These are phyloP conservation scores for Coemansia sp. DNA, from an alignment of 192 early-diverging fungal species.

Conservation along the genomic window DNA sequence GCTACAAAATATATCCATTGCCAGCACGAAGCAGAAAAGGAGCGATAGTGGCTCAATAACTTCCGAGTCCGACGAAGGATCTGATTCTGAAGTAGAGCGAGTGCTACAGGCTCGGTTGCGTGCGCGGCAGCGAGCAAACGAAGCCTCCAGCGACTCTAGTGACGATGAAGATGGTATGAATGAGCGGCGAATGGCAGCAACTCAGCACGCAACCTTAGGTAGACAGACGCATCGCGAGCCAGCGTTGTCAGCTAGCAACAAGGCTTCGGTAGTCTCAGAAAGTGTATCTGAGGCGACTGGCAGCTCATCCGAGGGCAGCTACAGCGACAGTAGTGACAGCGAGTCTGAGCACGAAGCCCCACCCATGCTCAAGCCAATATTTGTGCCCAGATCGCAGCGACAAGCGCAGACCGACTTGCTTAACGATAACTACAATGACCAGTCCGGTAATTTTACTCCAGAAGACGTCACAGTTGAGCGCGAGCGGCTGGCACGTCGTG, in stretches of 20 bases:
- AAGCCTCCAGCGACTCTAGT: background rate
- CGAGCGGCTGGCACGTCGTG: conserved; percentile 59
- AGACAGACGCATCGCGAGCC: background rate
- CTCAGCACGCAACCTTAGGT: background rate
- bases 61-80: conserved; percentile 6
- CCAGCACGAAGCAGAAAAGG: background rate
- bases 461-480: conserved; percentile 60
- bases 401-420: background rate
- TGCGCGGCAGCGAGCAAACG: conserved; percentile 24
- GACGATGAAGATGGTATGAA: background rate
- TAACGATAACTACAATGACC: background rate
- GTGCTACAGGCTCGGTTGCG: conserved; percentile 32
- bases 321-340: conserved; percentile 43
- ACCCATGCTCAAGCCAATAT: conserved; percentile 83
- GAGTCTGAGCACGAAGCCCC: conserved; percentile 60
- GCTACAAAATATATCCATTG: background rate
- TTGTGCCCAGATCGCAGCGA: conserved; percentile 80
- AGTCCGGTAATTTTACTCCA: conserved; percentile 20
- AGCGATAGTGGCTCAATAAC: background rate
- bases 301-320: conserved; percentile 9
- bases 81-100: conserved; percentile 18
- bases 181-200: background rate
- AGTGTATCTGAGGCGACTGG: background rate
- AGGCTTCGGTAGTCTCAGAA: background rate
- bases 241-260: background rate